Evolutionary conservation across 768 basidiomycete genomes (phyloP).

Genomic region (Sporobolomyces roseus): DNA sequence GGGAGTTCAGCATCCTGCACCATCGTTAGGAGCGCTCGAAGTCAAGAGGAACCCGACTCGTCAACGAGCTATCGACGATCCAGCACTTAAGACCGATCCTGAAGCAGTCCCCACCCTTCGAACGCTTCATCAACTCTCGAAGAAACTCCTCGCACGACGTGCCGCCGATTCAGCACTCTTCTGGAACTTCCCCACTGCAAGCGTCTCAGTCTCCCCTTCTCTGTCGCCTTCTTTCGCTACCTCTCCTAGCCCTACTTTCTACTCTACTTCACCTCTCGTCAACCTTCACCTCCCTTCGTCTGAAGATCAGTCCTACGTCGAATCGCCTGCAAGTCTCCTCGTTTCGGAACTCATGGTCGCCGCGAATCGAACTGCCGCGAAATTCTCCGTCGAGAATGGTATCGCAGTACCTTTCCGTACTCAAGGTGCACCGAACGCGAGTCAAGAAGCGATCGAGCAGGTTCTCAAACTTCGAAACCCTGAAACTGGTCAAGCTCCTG

Average conservation of each 20-base stretch:
- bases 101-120: neutral
- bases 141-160: constrained; percentile 9
- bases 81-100: constrained; percentile 8
- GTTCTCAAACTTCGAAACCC: constrained; percentile 56
- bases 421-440: constrained; percentile 45
- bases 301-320: constrained; percentile 1
- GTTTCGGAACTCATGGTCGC: constrained; percentile 79
- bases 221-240: constrained; percentile 2
- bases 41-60: constrained; percentile 9
- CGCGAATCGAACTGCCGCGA: constrained; percentile 70
- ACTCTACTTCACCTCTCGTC: constrained; percentile 9
- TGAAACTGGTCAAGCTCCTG: constrained; percentile 50
- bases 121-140: constrained; percentile 10
- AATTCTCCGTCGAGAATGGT: constrained; percentile 60
- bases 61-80: constrained; percentile 16
- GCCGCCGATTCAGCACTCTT: constrained; percentile 23
- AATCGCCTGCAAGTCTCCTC: constrained; percentile 53
- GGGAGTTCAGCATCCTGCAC: constrained; percentile 12
- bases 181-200: constrained; percentile 27
- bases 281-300: constrained; percentile 9
- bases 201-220: constrained; percentile 24
- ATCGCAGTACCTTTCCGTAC: constrained; percentile 65
- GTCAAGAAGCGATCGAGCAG: constrained; percentile 50
- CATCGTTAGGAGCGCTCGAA: constrained; percentile 12
- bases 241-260: neutral